phyloP scores from a whole-genome alignment of 2,329 filamentous ascomycete species.

The Aspergillus pseudoglaucus region DNA sequence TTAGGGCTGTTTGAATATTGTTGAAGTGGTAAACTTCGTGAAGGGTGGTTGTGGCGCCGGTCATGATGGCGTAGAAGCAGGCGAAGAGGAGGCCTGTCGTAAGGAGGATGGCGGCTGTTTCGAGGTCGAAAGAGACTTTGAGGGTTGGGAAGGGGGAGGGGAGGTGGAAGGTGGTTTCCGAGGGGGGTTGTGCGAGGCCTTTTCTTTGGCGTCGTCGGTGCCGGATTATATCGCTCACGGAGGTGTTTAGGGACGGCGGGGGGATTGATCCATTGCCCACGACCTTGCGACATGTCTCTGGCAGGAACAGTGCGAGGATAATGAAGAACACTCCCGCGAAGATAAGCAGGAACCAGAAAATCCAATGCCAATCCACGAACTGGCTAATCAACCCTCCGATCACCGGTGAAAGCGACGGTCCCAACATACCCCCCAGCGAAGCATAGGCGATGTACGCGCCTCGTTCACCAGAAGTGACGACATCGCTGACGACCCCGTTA shows the following conservation, averaged over 20 bases:
- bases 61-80: constrained; percentile 43
- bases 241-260: constrained; percentile 18
- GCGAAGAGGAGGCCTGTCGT: constrained; percentile 41
- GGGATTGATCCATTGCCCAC: constrained; percentile 32
- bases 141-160: constrained; percentile 36
- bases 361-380: constrained; percentile 55
- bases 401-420: constrained; percentile 49
- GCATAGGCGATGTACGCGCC: constrained; percentile 50
- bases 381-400: constrained; percentile 61
- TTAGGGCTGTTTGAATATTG: constrained; percentile 41
- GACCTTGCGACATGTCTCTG: constrained; percentile 41
- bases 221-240: constrained; percentile 15
- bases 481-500: constrained; percentile 34
- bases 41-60: constrained; percentile 43
- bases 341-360: constrained; percentile 65
- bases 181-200: constrained; percentile 3
- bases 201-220: constrained; percentile 14
- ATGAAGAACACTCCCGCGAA: constrained; percentile 45
- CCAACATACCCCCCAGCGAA: constrained; percentile 45
- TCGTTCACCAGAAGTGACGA: constrained; percentile 52
- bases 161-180: constrained; percentile 15
- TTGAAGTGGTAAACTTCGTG: constrained; percentile 41
- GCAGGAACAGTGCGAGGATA: constrained; percentile 51
- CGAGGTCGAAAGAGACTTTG: constrained; percentile 29
- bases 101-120: constrained; percentile 31